phyloP scores from a whole-genome alignment of 441 rosid species.

The Syzygium malaccense region DNA sequence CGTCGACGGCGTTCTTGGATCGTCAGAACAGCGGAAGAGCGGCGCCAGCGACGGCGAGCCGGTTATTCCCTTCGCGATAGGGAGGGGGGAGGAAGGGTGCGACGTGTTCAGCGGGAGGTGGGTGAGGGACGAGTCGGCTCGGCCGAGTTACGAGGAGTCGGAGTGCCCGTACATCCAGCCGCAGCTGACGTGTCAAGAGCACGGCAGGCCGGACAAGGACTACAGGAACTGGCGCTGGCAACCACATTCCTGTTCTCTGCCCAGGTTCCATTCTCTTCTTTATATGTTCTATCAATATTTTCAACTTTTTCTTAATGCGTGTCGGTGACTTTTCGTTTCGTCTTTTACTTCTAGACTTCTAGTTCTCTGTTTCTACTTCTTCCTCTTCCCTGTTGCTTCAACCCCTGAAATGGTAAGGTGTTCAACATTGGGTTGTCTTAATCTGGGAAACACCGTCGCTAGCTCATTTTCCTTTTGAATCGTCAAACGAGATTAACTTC shows the following conservation, averaged over 20 bases:
- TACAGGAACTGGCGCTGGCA: slow-evolving; percentile 88
- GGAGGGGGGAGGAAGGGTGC: slow-evolving; percentile 51
- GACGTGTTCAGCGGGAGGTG: slow-evolving; percentile 75
- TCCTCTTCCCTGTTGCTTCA: not conserved
- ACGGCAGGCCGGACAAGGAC: slow-evolving; percentile 68
- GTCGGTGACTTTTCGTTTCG: not conserved
- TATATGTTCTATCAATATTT: not conserved
- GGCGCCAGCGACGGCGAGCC: slow-evolving; percentile 8
- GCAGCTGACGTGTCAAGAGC: slow-evolving; percentile 87
- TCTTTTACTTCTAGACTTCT: not conserved
- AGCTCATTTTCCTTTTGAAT: not conserved
- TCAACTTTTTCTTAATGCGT: not conserved
- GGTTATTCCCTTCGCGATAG: slow-evolving; percentile 43
- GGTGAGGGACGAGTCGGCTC: slow-evolving; percentile 60
- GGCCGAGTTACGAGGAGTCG: slow-evolving; percentile 75
- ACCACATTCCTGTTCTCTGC: slow-evolving; percentile 74
- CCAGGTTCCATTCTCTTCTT: slow-evolving; percentile 29
- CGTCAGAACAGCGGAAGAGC: not conserved
- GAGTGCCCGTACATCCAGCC: slow-evolving; percentile 94
- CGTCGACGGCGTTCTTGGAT: not conserved
- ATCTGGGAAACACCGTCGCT: not conserved
- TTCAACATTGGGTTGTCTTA: not conserved
- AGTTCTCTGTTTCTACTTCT: not conserved
- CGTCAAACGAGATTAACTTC: not conserved
- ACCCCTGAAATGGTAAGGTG: not conserved